phyloP scores from a whole-genome alignment of 345 rosid species.

The Erysimum cheiranthoides region DNA sequence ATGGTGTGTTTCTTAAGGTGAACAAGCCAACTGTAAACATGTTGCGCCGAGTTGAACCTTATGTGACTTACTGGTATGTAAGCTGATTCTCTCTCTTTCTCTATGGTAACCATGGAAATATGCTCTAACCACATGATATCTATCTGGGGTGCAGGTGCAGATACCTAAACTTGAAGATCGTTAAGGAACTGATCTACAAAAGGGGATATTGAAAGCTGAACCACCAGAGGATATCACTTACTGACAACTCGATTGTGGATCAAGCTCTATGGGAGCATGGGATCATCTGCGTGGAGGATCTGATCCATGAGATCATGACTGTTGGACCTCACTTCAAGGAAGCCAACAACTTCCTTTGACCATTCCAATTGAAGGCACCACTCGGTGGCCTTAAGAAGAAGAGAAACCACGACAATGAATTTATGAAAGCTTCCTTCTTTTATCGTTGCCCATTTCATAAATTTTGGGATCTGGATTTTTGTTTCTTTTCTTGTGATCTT shows the following conservation, averaged over 20 bases:
- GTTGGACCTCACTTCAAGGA: constrained; percentile 81
- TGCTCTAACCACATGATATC: neutral
- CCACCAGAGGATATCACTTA: too few species aligned
- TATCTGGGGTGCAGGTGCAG: constrained; percentile 56
- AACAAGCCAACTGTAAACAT: constrained; percentile 55
- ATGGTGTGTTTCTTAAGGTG: constrained; percentile 88
- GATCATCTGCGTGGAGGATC: too few species aligned
- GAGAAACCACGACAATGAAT: constrained; percentile 88
- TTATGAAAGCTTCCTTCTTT: constrained; percentile 39
- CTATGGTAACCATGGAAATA: neutral
- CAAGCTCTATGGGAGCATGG: too few species aligned
- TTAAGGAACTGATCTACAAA: too few species aligned
- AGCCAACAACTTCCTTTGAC: constrained; percentile 88
- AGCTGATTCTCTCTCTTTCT: neutral
- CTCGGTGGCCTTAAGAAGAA: constrained; percentile 84
- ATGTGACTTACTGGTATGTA: constrained; percentile 83
- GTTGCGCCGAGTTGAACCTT: constrained; percentile 90
- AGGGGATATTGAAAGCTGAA: too few species aligned
- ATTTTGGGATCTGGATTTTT: constrained; percentile 14
- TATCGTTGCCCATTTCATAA: constrained; percentile 17
- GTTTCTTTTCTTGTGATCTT: neutral
- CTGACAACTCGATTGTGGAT: too few species aligned
- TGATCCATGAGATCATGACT: constrained; percentile 84
- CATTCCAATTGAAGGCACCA: constrained; percentile 81
- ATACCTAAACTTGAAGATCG: constrained; percentile 86